Evolutionary conservation across 306 rosid genomes (phyloP).

Genomic region (Dryas octopetala): DNA sequence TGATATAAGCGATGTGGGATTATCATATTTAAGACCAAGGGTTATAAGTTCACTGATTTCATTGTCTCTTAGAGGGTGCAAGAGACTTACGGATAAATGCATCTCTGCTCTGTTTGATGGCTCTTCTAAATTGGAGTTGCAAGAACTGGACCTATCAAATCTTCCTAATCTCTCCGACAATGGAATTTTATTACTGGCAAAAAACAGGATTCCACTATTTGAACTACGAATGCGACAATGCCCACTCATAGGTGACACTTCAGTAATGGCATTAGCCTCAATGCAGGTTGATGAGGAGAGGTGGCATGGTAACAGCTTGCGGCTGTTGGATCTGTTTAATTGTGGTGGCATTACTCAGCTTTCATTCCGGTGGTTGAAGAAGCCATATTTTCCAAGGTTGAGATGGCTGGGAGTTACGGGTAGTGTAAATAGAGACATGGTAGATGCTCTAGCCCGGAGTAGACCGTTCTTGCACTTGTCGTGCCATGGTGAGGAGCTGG

Average conservation of each 20-base stretch:
- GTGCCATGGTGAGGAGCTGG: conserved; percentile 83
- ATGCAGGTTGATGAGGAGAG: conserved; percentile 73
- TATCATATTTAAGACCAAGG: conserved; percentile 56
- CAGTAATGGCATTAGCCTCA: conserved; percentile 88
- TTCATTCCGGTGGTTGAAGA: conserved; percentile 85
- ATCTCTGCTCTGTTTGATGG: conserved; percentile 68
- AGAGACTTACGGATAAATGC: conserved; percentile 84
- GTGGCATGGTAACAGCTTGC: conserved; percentile 71
- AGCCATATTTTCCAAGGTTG: conserved; percentile 89
- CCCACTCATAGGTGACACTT: conserved; percentile 76
- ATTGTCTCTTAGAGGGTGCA: conserved; percentile 89
- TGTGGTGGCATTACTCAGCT: conserved; percentile 85
- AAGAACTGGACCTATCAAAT: conserved; percentile 85
- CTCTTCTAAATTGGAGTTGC: conserved; percentile 48
- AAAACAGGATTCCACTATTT: conserved; percentile 53
- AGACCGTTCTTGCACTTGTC: conserved; percentile 84
- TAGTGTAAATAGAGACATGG: conserved; percentile 67
- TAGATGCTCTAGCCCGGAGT: conserved; percentile 80
- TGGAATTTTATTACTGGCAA: conserved; percentile 64
- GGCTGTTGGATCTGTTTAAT: conserved; percentile 75
- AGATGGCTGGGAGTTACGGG: conserved; percentile 92
- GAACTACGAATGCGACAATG: conserved; percentile 84
- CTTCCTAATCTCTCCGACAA: conserved; percentile 80
- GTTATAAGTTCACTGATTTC: conserved; percentile 59
- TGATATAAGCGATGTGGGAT: conserved; percentile 73